Evolutionary conservation across 768 basidiomycete genomes (phyloP).

Genomic region (Calvatia gigantea): DNA sequence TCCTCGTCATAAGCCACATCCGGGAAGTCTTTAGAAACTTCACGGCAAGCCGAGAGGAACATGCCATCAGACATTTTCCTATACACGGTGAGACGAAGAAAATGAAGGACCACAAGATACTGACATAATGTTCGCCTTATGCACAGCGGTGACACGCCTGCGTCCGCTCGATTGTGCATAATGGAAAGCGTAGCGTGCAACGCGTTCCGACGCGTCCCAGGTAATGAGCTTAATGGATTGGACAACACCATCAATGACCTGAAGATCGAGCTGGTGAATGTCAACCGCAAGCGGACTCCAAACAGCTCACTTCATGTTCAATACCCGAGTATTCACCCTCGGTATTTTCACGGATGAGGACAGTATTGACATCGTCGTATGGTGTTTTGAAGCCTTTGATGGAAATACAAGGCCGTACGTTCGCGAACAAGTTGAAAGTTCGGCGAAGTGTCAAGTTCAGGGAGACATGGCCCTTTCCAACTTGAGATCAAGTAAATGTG

Average conservation of each 20-base stretch:
- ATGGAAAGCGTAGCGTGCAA: constrained; percentile 97
- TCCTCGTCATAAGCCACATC: constrained; percentile 94
- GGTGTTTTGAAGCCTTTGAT: constrained; percentile 98
- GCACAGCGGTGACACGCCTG: constrained; percentile 94
- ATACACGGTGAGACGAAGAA: neutral
- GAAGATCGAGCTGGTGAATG: constrained; percentile 2
- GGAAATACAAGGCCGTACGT: constrained; percentile 94
- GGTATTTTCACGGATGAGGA: constrained; percentile 98
- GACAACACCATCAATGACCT: constrained; percentile 96
- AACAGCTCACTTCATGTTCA: constrained; percentile 84
- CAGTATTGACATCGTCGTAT: constrained; percentile 97
- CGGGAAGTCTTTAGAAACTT: constrained; percentile 94
- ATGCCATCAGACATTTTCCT: constrained; percentile 99
- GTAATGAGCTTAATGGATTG: constrained; percentile 99
- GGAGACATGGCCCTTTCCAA: constrained; percentile 98
- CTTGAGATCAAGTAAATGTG: too few species aligned
- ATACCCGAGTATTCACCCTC: constrained; percentile 99
- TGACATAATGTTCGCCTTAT: constrained; percentile 99
- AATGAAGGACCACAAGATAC: constrained; percentile 25
- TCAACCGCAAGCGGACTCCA: neutral
- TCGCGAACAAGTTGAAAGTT: constrained; percentile 98
- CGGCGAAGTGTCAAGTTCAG: constrained; percentile 95
- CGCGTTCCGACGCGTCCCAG: constrained; percentile 97
- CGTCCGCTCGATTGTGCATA: constrained; percentile 89
- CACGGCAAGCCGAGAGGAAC: constrained; percentile 97